Evolutionary conservation across 805 yeast genomes (phyloP).

Genomic region (Candida sonorensis): DNA sequence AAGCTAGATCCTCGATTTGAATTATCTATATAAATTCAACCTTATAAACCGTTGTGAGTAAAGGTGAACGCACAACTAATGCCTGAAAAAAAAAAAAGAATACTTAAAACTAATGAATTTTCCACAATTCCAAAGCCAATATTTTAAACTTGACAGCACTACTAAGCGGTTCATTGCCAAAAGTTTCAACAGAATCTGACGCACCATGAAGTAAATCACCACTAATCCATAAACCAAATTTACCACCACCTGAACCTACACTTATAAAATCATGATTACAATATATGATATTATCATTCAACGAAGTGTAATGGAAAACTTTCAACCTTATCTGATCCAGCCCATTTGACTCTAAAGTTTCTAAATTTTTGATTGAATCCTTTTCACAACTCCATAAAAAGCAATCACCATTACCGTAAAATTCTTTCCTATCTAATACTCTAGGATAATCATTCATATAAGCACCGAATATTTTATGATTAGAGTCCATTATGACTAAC

Average conservation of each 20-base stretch:
- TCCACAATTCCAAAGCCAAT: slow-evolving; percentile 81
- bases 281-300: slow-evolving; percentile 79
- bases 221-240: slow-evolving; percentile 87
- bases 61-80: neutral
- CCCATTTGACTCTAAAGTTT: slow-evolving; percentile 8
- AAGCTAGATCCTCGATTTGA: no score
- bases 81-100: no score
- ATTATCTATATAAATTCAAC: no score
- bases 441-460: slow-evolving; percentile 67
- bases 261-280: slow-evolving; percentile 74
- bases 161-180: slow-evolving; percentile 76
- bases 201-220: slow-evolving; percentile 70
- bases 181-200: slow-evolving; percentile 71
- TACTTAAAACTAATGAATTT: slow-evolving; percentile 40
- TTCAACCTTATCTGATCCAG: slow-evolving; percentile 44
- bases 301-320: slow-evolving; percentile 83
- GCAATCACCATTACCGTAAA: slow-evolving; percentile 93
- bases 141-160: slow-evolving; percentile 57
- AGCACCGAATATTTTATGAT: slow-evolving; percentile 67
- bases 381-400: slow-evolving; percentile 77
- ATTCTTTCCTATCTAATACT: slow-evolving; percentile 65
- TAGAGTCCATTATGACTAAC: slow-evolving; percentile 59
- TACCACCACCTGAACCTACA: slow-evolving; percentile 89
- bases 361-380: slow-evolving; percentile 28
- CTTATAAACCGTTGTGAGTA: no score